Percentiles rank a stretch among this genome's conserved stretches.
Conservation (phyloP, 2,329 filamentous ascomycete genomes). For the Fusarium sp. region DNA sequence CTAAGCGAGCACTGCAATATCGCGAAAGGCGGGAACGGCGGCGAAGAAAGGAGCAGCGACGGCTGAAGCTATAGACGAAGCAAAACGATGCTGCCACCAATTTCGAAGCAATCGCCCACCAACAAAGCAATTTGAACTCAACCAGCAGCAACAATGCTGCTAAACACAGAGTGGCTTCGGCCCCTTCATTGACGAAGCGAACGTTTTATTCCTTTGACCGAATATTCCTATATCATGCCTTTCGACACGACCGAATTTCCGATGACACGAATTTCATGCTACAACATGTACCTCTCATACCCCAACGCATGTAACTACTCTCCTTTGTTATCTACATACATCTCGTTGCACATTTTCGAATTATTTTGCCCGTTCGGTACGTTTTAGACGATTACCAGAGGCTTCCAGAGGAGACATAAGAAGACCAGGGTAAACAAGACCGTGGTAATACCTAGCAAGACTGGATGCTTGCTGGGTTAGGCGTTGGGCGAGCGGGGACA, state of each 20-base stretch:
- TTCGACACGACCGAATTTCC: slow-evolving; percentile 39
- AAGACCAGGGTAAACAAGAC: slow-evolving; percentile 2
- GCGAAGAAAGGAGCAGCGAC: slow-evolving; percentile 58
- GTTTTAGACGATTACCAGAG: slow-evolving; percentile 28
- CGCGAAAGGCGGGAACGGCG: slow-evolving; percentile 56
- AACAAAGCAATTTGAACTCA: slow-evolving; percentile 3
- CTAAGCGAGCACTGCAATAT: slow-evolving; percentile 56
- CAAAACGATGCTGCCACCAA: slow-evolving; percentile 27
- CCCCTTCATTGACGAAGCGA: slow-evolving; percentile 33
- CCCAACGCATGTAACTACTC: slow-evolving; percentile 36
- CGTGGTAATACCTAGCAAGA: slow-evolving; percentile 1
- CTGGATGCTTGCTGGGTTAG: slow-evolving; percentile 5
- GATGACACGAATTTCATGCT: slow-evolving; percentile 48
- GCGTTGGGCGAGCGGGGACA: slow-evolving; percentile 1
- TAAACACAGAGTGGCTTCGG: slow-evolving; percentile 16
- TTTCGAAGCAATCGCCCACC: background rate
- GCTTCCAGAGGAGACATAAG: background rate
- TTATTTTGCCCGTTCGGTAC: background rate
- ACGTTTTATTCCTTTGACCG: slow-evolving; percentile 2
- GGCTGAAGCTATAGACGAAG: slow-evolving; percentile 54
- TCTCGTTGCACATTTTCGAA: slow-evolving; percentile 5
- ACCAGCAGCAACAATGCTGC: slow-evolving; percentile 7
- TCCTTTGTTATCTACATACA: slow-evolving; percentile 31
- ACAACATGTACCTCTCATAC: slow-evolving; percentile 43
- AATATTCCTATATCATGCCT: slow-evolving; percentile 22